Evolutionary conservation across 2,329 filamentous ascomycete genomes (phyloP), one percentile per base, ranked within the genome.

Genomic region (Colletotrichum plurivorum): DNA sequence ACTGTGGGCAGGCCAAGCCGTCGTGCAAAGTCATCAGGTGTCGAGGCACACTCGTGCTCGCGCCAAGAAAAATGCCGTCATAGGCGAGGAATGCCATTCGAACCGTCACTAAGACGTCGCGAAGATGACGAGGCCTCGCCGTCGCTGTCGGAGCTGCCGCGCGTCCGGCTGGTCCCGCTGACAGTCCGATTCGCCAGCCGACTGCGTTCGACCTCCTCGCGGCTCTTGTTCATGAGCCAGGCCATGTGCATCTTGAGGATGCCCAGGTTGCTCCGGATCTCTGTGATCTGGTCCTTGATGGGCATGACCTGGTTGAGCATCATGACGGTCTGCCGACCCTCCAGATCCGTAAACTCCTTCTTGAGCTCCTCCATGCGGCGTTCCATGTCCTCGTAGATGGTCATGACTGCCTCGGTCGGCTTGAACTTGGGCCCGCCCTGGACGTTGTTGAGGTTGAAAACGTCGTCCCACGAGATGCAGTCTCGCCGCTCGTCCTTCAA

Each of bases 281-380:
- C 89, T 4, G 85, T 84, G n/a, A 91, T 83, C 76, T 90, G 87
- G 67, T 91, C 88, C 65, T 89, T 88, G 69, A 91, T 85, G 8
- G 86, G 88, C 74, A 89, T 84, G 5, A 88, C 86, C 76, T 90
- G 87, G 73, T 89, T 90, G 74, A 90, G 83, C 9, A 89, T 83
- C 83, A 88, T 86, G 78, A 89, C 86, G 39, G 85, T 88, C 74
- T 90, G 88, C 56, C 87, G 84, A 4, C 85, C 86, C 74, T 90
- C 88, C 57, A 89, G 82, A 67, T 90, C 88, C 20, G 84, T 86
- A 45, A 90, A 74, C 49, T 85, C 85, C 63, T 88, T 85, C 58
- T 88, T 86, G 3, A 91, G 78, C 56, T 88, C 85, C 72, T 88
- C 87, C 49, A 90, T 85, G 4, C 81, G 62, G n/a, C 67, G 70